phyloP scores from a whole-genome alignment of 352 stramenopile species.

The Phytophthora pistaciae region DNA sequence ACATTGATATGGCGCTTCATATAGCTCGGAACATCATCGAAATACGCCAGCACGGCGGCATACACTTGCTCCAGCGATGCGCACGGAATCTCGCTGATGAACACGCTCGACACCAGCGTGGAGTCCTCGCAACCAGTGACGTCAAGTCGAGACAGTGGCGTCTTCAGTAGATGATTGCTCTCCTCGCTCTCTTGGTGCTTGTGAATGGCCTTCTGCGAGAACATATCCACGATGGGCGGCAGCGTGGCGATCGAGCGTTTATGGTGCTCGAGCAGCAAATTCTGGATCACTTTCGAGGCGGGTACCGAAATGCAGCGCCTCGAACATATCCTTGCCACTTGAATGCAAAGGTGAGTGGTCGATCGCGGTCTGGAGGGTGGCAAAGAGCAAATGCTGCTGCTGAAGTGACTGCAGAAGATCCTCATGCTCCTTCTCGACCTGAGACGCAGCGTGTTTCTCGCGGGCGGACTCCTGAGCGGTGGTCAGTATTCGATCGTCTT shows the following conservation, averaged over 20 bases:
- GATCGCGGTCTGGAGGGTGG: conserved; percentile 28
- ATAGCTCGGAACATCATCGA: conserved; percentile 7
- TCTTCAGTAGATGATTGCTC: no score
- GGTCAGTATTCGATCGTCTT: conserved; percentile 10
- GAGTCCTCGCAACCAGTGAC: conserved; percentile 15
- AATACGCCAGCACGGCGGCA: conserved; percentile 16
- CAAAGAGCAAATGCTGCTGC: conserved; percentile 32
- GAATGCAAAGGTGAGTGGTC: conserved; percentile 22
- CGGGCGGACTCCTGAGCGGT: conserved; percentile 8
- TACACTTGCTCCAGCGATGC: conserved; percentile 28
- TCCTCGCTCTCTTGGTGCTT: conserved; percentile 1
- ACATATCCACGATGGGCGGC: conserved; percentile 17
- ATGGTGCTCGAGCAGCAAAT: conserved; percentile 18
- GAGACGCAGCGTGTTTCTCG: conserved; percentile 16
- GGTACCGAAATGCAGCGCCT: conserved; percentile 28
- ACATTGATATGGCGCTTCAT: conserved; percentile 31
- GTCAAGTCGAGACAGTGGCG: conserved; percentile 4
- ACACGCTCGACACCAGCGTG: conserved; percentile 29
- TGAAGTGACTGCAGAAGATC: conserved; percentile 19
- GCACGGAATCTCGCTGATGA: conserved; percentile 31
- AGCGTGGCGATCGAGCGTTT: conserved; percentile 13
- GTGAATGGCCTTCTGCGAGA: conserved; percentile 13
- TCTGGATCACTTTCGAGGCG: conserved; percentile 3
- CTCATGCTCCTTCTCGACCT: conserved; percentile 1
- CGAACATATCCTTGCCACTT: conserved; percentile 18